Evolutionary conservation across 345 rosid genomes (phyloP).

Genomic region (Eucalyptus regnans): DNA sequence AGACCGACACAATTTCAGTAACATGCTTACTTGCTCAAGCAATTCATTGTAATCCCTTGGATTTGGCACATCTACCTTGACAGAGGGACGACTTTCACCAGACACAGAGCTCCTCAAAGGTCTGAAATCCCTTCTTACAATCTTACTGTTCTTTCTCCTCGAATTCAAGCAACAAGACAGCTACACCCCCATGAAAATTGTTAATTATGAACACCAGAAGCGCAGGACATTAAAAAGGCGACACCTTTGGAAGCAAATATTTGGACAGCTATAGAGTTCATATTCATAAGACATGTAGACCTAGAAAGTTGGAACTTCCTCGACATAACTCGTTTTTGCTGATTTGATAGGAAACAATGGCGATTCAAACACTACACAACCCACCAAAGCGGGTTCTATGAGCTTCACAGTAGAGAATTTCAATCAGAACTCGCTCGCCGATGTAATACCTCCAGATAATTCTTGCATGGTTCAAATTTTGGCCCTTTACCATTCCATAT

Average conservation of each 20-base stretch:
- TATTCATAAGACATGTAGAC: not conserved
- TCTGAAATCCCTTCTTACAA: slow-evolving; percentile 1
- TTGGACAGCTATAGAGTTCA: not conserved
- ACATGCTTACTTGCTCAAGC: slow-evolving; percentile 49
- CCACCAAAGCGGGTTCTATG: not conserved
- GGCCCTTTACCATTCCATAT: not conserved
- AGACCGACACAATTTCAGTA: not conserved
- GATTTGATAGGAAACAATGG: not conserved
- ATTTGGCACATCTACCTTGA: slow-evolving; percentile 33
- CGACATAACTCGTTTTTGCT: not conserved
- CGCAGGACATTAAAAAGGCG: not conserved
- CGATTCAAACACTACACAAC: not conserved
- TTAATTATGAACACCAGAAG: not conserved
- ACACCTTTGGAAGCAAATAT: not conserved
- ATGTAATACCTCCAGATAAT: not conserved
- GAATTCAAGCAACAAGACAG: not conserved
- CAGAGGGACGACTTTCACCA: slow-evolving; percentile 16
- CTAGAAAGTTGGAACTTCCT: not conserved
- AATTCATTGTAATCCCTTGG: slow-evolving; percentile 63
- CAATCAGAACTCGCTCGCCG: not conserved
- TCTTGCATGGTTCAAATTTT: not conserved
- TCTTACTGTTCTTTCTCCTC: not conserved
- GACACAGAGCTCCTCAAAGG: slow-evolving; percentile 9
- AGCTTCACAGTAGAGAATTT: not conserved
- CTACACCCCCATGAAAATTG: not conserved